Base-by-base conservation (phyloP, 2,329 filamentous ascomycete species). In the Penicillium concentricum region DNA sequence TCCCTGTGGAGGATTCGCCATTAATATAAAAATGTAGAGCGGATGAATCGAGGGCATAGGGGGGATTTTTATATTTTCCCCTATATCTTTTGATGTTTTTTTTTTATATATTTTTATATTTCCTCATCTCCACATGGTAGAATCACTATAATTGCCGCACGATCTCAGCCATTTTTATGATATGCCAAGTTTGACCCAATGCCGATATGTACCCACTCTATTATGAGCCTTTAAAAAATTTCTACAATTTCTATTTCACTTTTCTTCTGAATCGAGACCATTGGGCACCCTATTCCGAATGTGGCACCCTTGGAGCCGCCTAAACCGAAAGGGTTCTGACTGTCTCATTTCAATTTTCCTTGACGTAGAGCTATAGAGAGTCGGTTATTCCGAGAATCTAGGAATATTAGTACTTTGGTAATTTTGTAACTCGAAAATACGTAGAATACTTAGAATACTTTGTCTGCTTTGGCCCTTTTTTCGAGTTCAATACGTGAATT, bases 381-480 rank as follows among this genome's bases (percentile, higher is more conserved):
- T 46, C 16, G 58, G 59, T 57, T 58, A 59, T 44, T 58, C 53
- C 54, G 43, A 54, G 47, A 7, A 13, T 32, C 30, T 4, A 32
- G 12, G 30, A 15, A 32, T 5, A 4, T 32, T 15, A 15, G 30
- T 32, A 32, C 30, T 15, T 32, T 32, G 30, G 46, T 49, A 55
- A 38, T 45, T 48, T 39, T 42, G 58, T 61, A 61, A 61, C 56
- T 43, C 49, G 45, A 46, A 26, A 56, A 65, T 62, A 62, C 59
- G 57, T 53, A 39, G 22, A 45, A 32, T 45, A 45, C 32, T 20
- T 20, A 7, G 32, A n/a, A 30, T 42, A 49, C 38, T 51, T 45
- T n/a, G 56, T 48, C 26, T 56, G 48, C 54, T 46, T 56, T 35
- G 38, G 62, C 51, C 51, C 52, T 63, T 57, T 63, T 59, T 44